Evolutionary conservation across 768 basidiomycete species (phyloP), one percentile per base, ranked within the genome.

Genomic region (Pleurotus salmoneostramineus): DNA sequence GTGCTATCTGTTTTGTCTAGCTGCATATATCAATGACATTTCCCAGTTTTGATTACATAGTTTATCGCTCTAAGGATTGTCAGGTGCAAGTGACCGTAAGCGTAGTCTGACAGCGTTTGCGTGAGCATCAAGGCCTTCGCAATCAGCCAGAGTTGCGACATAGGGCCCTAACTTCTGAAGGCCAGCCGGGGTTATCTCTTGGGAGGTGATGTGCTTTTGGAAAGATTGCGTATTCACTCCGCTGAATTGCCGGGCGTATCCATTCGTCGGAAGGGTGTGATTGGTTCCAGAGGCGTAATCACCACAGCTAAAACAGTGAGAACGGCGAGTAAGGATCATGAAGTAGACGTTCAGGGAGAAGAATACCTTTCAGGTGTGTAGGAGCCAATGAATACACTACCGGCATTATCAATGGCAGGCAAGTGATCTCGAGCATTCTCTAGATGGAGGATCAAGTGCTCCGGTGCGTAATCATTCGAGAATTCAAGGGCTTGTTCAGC

Each of bases 211-310:
- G 70, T 98, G 91, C 72, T 99, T 99, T 69, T 98, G 95, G 89
- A 98, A 99, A 1, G 94, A 95, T 6, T 83, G 77, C 0, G 96
- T 98, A 75, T 96, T 98, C 63, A 99, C 97, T 4, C 97, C 97
- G 63, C 95, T 97, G 77, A 95, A 99, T 69, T 98, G 97, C 50
- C 93, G 87, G 21, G 97, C 97, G 70, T 95, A 99, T 21, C 96
- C 95, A 61, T 93, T 94, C 7, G 93, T 97, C 37, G 96, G 96
- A 21, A 99, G 78, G 0, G 96, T 98, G 77, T 99, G 97, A 71
- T 99, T 99, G 6, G 97, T 98, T 15, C 97, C 97, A 0, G 96
- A 98, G 5, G 96, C 96, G 65, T 98, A 99, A 71, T 99, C 97
- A 33, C 97, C 97, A 71, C 94, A 98, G 64, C 96, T 98, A 64